phyloP scores from a whole-genome alignment of 805 yeast species.

The Saturnispora silvae region DNA sequence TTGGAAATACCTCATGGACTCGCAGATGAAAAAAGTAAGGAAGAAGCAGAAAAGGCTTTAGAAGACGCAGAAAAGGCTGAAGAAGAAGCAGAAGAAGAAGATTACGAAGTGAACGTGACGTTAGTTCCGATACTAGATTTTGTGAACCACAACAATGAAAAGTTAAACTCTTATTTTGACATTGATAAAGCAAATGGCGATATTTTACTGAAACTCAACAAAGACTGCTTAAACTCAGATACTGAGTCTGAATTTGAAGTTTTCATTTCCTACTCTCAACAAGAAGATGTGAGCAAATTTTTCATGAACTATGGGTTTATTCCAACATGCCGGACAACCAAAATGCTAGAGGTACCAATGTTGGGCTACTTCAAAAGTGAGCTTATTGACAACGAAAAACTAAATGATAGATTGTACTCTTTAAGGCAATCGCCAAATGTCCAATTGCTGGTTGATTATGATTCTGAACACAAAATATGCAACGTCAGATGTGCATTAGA shows the following conservation, averaged over 20 bases:
- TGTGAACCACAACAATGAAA: conserved; percentile 44
- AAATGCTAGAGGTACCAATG: conserved; percentile 28
- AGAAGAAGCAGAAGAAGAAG: conserved; percentile 24
- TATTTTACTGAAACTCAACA: conserved; percentile 29
- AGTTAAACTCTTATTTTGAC: conserved; percentile 49
- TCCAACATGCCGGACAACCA: conserved; percentile 23
- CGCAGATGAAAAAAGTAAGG: conserved; percentile 1
- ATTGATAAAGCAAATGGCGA: conserved; percentile 37
- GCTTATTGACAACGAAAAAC: neutral
- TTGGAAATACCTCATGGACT: conserved; percentile 50
- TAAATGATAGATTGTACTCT: conserved; percentile 21
- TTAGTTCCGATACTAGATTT: conserved; percentile 60
- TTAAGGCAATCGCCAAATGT: conserved; percentile 30
- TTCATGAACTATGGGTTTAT: conserved; percentile 37
- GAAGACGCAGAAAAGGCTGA: no score
- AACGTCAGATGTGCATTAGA: conserved; percentile 21
- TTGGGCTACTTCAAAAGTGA: conserved; percentile 20
- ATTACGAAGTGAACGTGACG: conserved; percentile 39
- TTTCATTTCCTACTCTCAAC: conserved; percentile 34
- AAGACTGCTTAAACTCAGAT: conserved; percentile 3
- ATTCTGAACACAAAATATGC: conserved; percentile 10
- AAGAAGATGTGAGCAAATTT: conserved; percentile 32
- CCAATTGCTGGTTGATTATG: conserved; percentile 26
- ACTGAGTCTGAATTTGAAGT: conserved; percentile 23
- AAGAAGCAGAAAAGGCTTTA: no score